phyloP scores from a whole-genome alignment of 208 protist genomes.

The Wallacemonas sp. region DNA sequence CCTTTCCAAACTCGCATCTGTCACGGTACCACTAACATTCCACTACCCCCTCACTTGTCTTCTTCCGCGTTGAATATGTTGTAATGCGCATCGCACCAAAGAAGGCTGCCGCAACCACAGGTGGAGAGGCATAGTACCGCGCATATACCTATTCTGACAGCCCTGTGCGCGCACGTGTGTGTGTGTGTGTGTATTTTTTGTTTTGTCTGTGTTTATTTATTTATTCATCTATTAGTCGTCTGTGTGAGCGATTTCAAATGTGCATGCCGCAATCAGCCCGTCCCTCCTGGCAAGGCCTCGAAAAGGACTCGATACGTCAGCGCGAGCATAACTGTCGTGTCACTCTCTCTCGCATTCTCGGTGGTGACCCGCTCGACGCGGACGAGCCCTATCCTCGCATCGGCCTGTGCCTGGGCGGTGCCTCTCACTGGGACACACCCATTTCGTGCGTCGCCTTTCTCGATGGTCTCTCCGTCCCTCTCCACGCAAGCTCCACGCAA shows the following conservation, averaged over 20 bases:
- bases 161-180: too few relatives aligned
- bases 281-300: neutral
- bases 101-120: too few relatives aligned
- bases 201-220: conserved; percentile 13
- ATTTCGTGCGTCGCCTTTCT: conserved; percentile 24
- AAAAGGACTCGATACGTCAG: neutral
- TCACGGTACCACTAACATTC: too few relatives aligned
- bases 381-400: conserved; percentile 17
- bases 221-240: conserved; percentile 7
- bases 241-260: neutral
- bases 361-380: conserved; percentile 1
- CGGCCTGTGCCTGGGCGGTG: conserved; percentile 21
- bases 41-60: too few relatives aligned
- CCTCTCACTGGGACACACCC: conserved; percentile 7
- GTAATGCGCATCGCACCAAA: too few relatives aligned
- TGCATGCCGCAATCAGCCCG: neutral
- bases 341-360: conserved; percentile 9
- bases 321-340: conserved; percentile 20
- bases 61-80: too few relatives aligned
- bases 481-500: conserved; percentile 15
- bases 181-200: neutral
- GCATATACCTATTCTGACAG: neutral
- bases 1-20: too few relatives aligned
- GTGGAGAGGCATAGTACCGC: too few relatives aligned
- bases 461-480: conserved; percentile 17